Percentiles rank a stretch among this genome's conserved stretches.
Conservation (phyloP, 495 filamentous ascomycete genomes). For the Daldinia bambusicola region DNA sequence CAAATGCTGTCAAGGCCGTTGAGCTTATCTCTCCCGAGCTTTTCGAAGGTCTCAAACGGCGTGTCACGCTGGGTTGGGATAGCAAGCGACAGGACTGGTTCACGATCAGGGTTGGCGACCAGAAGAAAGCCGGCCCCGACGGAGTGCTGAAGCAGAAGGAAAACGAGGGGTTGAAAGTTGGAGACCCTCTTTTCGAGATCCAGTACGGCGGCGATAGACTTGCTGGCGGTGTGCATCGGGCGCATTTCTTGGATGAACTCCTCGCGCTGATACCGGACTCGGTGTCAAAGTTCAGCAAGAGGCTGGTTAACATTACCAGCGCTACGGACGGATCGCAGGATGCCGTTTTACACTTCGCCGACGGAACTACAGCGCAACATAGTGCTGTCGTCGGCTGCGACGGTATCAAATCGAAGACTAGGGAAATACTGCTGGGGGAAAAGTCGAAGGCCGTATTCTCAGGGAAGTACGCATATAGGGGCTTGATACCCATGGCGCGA, state of each 20-base stretch:
- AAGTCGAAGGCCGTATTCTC: constrained; percentile 59
- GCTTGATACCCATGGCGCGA: constrained; percentile 63
- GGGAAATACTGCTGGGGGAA: constrained; percentile 57
- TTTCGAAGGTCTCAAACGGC: constrained; percentile 50
- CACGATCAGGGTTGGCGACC: constrained; percentile 40
- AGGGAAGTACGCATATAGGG: constrained; percentile 64
- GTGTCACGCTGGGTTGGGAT: constrained; percentile 45
- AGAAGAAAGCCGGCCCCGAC: constrained; percentile 33
- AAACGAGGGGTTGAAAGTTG: constrained; percentile 38
- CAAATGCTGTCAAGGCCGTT: constrained; percentile 69
- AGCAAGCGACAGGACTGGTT: constrained; percentile 35
- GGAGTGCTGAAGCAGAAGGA: constrained; percentile 36
- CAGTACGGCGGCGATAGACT: constrained; percentile 35
- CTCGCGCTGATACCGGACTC: constrained; percentile 63
- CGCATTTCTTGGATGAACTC: constrained; percentile 69
- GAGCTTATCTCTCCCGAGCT: constrained; percentile 60
- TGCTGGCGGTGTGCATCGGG: constrained; percentile 62
- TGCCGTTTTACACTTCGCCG: constrained; percentile 61
- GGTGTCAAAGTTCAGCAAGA: constrained; percentile 60
- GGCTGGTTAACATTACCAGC: constrained; percentile 43
- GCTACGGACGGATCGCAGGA: constrained; percentile 48
- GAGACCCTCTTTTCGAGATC: constrained; percentile 45
- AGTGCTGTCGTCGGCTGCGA: constrained; percentile 69
- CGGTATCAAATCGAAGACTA: constrained; percentile 65
- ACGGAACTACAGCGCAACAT: constrained; percentile 63